Evolutionary conservation across 73 alveolate genomes (phyloP).

Genomic region (Tetrahymena elliotti): DNA sequence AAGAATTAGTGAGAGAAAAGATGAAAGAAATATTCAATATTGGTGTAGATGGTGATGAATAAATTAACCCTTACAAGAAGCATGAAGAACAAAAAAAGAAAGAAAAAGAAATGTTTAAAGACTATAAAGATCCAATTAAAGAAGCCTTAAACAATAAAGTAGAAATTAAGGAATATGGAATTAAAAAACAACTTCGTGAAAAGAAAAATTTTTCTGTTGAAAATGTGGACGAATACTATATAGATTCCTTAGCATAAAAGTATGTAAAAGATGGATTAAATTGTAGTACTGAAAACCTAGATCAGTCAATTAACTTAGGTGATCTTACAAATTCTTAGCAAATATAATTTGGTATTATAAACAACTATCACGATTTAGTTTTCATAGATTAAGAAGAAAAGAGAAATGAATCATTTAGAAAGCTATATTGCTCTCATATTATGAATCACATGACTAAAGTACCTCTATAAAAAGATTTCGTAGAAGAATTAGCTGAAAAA

Average conservation of each 20-base stretch:
- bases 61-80: neutral
- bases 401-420: conserved; percentile 5
- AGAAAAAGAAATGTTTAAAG: neutral
- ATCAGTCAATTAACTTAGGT: neutral
- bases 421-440: conserved; percentile 12
- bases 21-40: neutral
- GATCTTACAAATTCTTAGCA: neutral
- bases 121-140: neutral
- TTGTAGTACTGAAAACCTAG: neutral
- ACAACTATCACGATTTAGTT: conserved; percentile 17
- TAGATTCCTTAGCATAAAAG: neutral
- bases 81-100: neutral
- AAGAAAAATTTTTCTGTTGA: neutral
- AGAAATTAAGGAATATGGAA: conserved; percentile 1
- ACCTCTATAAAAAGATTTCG: neutral
- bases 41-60: neutral
- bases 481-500: neutral
- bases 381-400: conserved; percentile 26
- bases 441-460: neutral
- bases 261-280: neutral
- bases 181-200: neutral
- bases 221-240: conserved; percentile 3
- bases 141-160: conserved; percentile 24
- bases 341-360: neutral
- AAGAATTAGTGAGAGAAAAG: neutral